phyloP scores from a whole-genome alignment of 139 green algal genomes.

The Coelastrella sp. region DNA sequence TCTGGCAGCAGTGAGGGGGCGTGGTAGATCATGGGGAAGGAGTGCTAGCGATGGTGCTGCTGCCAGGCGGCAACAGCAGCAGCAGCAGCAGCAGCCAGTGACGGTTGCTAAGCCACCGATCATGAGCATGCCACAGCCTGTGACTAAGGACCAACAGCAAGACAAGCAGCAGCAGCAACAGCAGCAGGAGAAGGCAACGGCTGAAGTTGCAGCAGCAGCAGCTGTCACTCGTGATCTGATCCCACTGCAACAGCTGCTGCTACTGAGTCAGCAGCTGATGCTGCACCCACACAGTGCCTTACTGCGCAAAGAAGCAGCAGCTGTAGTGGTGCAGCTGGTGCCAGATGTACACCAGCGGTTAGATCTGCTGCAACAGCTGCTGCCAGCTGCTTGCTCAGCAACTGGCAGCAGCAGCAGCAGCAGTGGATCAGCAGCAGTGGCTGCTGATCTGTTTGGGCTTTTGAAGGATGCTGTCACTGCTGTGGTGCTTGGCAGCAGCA shows the following conservation, averaged over 20 bases:
- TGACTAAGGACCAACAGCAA: neutral
- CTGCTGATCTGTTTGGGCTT: neutral
- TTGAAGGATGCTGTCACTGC: neutral
- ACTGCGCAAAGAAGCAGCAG: conserved; percentile 7
- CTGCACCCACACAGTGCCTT: neutral
- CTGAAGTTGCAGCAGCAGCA: neutral
- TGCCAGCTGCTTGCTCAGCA: conserved; percentile 6
- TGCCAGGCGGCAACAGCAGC: conserved; percentile 20
- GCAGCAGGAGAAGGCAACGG: neutral
- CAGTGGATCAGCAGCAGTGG: neutral
- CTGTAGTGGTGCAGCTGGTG: conserved; percentile 23
- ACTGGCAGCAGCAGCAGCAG: neutral
- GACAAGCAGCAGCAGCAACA: neutral
- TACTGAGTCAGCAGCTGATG: conserved; percentile 21
- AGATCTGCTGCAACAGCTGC: conserved; percentile 23
- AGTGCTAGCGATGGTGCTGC: neutral
- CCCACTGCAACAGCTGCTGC: neutral
- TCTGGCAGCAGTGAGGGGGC: neutral
- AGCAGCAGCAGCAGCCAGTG: conserved; percentile 3
- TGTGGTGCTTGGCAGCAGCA: neutral
- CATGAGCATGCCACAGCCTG: neutral
- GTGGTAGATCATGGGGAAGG: neutral
- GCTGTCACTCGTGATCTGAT: neutral
- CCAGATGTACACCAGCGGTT: neutral
- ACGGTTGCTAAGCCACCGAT: neutral